Evolutionary conservation across 257 asterid species (phyloP), one percentile per base, ranked within the genome.

Genomic region (Capsicum baccatum): DNA sequence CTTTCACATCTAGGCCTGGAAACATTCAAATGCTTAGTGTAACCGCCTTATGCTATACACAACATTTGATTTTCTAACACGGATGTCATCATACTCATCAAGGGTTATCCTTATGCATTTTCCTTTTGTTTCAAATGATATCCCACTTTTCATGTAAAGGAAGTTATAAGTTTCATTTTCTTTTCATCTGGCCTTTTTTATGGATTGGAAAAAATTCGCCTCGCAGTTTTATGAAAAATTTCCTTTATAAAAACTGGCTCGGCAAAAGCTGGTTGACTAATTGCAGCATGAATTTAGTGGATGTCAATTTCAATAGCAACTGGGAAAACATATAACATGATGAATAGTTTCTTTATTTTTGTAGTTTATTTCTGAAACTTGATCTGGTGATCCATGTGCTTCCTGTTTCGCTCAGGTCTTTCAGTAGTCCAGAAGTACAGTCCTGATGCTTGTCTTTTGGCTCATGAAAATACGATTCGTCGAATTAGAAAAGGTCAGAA

Each of bases 341-440:
- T 26, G 33, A 26, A 26, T 26, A 26, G 33, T 26, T 26, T 26
- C 2, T 26, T 26, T 26, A 1, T 74, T 13, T 74, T 76, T 76
- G 14, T 21, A 76, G 52, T 21, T 76, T 52, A 52, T 76, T 52
- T 33, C 63, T 13, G 63, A 50, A 74, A 21, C 67, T 64, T 60
- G 57, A 47, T 9, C 21, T 55, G 54, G 76, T 19, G 74, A 50
- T 67, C 80, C 78, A 50, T 44, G 71, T 85, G 47, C 9, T 83
- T 13, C 35, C 64, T 85, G 48, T 76, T 13, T 69, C 47, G 68
- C 79, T 52, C 90, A 96, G 99, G 99, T 88, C 98, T 97, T 85
- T 91, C 98, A 2, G 84, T 93, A 83, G 96, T 97, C 85, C 99
- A 93, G 93, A 92, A 91, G 91, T 88, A 88, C 91, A 92, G 93